Percentiles rank a stretch among this genome's conserved stretches.
phyloP scores from a whole-genome alignment of 257 asterid species.

The Perilla frutescens region DNA sequence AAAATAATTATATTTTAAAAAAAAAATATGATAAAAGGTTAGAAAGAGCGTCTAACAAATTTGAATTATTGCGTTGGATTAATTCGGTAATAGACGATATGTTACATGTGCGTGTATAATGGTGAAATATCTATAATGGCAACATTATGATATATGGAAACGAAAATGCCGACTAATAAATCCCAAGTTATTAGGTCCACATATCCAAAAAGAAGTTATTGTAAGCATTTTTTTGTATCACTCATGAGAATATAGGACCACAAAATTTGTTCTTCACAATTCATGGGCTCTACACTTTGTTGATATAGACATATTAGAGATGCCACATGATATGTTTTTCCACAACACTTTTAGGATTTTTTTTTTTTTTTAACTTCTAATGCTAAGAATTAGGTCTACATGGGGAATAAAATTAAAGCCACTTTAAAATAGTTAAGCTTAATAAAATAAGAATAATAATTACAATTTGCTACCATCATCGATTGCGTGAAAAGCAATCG shows the following conservation, averaged over 20 bases:
- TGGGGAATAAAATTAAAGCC: slow-evolving; percentile 4
- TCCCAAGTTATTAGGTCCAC: slow-evolving; percentile 24
- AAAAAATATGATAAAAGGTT: too few species aligned
- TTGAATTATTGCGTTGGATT: neutral
- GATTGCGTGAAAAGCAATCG: neutral
- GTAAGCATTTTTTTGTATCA: neutral
- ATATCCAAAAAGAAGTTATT: neutral
- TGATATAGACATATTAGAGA: slow-evolving; percentile 30
- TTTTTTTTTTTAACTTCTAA: neutral
- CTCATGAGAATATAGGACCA: slow-evolving; percentile 33
- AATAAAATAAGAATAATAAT: neutral
- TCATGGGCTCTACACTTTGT: slow-evolving; percentile 7
- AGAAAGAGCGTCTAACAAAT: neutral
- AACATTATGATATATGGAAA: neutral
- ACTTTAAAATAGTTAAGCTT: neutral
- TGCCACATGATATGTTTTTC: slow-evolving; percentile 36
- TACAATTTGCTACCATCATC: slow-evolving; percentile 4
- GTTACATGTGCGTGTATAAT: neutral
- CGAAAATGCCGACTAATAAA: slow-evolving; percentile 15
- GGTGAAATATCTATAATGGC: neutral
- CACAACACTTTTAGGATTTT: neutral
- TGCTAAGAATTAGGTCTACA: slow-evolving; percentile 2
- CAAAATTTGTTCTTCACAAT: slow-evolving; percentile 6
- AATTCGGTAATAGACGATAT: neutral
- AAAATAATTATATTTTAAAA: too few species aligned